Evolutionary conservation across 2,329 filamentous ascomycete species (phyloP), one percentile per base, ranked within the genome.

Genomic region (Alternaria incomplexa): DNA sequence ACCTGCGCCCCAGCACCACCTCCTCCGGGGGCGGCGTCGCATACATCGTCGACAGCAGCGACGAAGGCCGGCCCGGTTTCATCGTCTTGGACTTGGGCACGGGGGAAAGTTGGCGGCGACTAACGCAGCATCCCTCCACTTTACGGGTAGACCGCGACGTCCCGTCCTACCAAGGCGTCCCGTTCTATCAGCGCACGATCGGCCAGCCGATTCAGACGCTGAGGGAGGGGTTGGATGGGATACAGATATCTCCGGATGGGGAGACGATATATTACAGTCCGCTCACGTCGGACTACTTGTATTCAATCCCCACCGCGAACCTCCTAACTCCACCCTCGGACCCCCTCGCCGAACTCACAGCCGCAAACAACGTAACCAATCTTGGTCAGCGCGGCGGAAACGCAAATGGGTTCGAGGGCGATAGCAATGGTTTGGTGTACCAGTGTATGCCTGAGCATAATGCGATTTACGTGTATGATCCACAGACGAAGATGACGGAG

Each of bases 31-130:
- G 80, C 40, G 84, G 84, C 15, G 69, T 85, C 11, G 84, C 83
- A 2, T 86, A 86, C 70, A 84, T 86, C 65, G 85, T 84, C 32
- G 84, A 86, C 70, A 83, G 80, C 58, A 82, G 79, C 60, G 69
- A 75, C 51, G 81, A 84, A 72, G 72, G 72, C 3, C 81, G 81
- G 36, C 85, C 85, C 32, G 85, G 81, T 5, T 80, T 86, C 60
- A 79, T 86, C 56, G 75, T 84, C 11, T 82, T 83, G 28, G 84
- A 86, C 63, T 81, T 85, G 11, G 82, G 81, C 11, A 82, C 81
- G 0, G 83, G 82, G 2, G 75, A 83, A 61, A 80, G 80, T 58
- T 86, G 83, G 84, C 75, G 84, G 1, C 83, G 85, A 58, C 78
- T 86, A 72, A 81, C 62, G 71, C 80, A 56, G 68, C 75, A 13